Percentiles rank a stretch among this genome's conserved stretches.
Conservation (phyloP, 305 asterid genomes). For the Salvia sclarea region DNA sequence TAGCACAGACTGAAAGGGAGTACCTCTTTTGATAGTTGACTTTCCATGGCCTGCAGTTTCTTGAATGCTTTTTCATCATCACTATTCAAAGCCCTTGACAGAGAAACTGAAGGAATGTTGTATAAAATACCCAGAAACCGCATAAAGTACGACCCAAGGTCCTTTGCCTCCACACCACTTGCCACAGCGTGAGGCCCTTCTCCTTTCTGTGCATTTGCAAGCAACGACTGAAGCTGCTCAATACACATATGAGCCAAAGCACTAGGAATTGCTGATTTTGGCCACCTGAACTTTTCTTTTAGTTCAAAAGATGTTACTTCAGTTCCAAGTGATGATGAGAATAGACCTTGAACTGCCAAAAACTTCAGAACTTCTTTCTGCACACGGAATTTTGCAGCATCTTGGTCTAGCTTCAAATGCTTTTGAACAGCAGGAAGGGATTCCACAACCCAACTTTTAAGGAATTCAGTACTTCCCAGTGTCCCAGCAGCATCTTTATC, state of each 20-base stretch:
- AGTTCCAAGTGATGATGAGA: conserved; percentile 89
- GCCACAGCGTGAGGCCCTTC: conserved; percentile 59
- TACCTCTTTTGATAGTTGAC: conserved; percentile 80
- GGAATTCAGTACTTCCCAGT: conserved; percentile 59
- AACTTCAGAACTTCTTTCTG: conserved; percentile 88
- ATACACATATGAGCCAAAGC: conserved; percentile 80
- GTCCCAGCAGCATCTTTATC: conserved; percentile 65
- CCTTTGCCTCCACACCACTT: conserved; percentile 67
- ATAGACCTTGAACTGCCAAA: conserved; percentile 93
- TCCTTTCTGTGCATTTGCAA: conserved; percentile 78
- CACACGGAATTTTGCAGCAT: conserved; percentile 65
- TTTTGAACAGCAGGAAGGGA: conserved; percentile 69
- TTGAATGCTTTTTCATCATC: conserved; percentile 85
- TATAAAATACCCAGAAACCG: conserved; percentile 64
- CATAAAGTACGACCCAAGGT: conserved; percentile 89
- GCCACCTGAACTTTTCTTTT: conserved; percentile 91
- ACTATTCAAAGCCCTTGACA: conserved; percentile 59
- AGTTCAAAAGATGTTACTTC: conserved; percentile 96
- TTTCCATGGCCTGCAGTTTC: conserved; percentile 71
- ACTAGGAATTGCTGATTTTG: conserved; percentile 70
- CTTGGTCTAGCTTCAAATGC: conserved; percentile 72
- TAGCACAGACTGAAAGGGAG: conserved; percentile 15
- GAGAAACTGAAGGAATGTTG: conserved; percentile 93
- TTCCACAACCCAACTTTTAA: conserved; percentile 85
- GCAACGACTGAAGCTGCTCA: conserved; percentile 82